phyloP scores from a whole-genome alignment of 257 asterid species.

The Nicotiana otophora region DNA sequence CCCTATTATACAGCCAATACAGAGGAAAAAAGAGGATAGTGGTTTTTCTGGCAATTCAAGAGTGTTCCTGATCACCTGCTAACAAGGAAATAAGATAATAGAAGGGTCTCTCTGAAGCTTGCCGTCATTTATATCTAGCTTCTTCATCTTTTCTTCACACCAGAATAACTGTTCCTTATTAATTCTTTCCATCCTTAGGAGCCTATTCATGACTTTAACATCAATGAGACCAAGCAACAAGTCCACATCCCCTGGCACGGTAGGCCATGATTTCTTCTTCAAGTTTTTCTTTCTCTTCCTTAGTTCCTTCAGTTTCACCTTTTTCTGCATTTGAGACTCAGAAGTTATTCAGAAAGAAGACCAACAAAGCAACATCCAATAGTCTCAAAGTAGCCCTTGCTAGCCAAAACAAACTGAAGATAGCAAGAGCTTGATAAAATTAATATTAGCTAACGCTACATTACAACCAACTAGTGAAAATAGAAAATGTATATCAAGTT shows the following conservation, averaged over 20 bases:
- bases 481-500: not conserved
- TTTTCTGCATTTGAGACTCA: conserved; percentile 50
- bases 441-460: not conserved
- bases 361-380: not conserved
- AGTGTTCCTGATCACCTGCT: not conserved
- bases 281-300: conserved; percentile 63
- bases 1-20: conserved; percentile 1
- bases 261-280: conserved; percentile 66
- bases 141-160: conserved; percentile 92
- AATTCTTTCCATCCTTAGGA: conserved; percentile 46
- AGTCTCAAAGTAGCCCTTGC: not conserved
- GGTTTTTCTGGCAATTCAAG: not conserved
- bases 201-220: conserved; percentile 62
- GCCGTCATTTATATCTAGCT: conserved; percentile 42
- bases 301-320: conserved; percentile 63
- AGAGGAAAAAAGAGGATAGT: not conserved
- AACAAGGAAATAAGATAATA: conserved; percentile 65
- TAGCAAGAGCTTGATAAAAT: not conserved
- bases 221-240: conserved; percentile 67
- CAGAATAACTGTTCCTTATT: conserved; percentile 69
- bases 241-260: conserved; percentile 43
- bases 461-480: not conserved
- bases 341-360: not conserved
- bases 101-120: conserved; percentile 83
- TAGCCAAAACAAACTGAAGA: not conserved